phyloP scores from a whole-genome alignment of 2,329 filamentous ascomycete species.

The Sclerotinia glacialis region DNA sequence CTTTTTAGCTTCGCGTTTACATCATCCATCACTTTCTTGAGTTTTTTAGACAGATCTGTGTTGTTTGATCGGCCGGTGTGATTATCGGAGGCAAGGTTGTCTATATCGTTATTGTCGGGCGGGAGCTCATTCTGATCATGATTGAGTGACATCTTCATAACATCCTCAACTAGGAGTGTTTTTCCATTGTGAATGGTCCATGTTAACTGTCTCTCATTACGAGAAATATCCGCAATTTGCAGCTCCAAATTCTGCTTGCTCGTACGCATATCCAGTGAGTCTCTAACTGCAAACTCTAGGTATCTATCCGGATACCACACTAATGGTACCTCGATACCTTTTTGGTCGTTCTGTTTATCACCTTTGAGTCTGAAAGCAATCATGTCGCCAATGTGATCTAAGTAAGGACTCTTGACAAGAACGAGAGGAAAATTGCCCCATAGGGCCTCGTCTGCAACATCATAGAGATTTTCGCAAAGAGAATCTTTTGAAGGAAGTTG shows the following conservation, averaged over 20 bases:
- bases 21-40: slow-evolving; percentile 35
- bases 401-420: slow-evolving; percentile 33
- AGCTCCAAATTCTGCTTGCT: slow-evolving; percentile 30
- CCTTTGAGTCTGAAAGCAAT: slow-evolving; percentile 47
- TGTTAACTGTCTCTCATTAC: slow-evolving; percentile 27
- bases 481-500: slow-evolving; percentile 32
- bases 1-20: slow-evolving; percentile 39
- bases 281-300: slow-evolving; percentile 45
- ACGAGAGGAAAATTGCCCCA: slow-evolving; percentile 33
- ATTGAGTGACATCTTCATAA: slow-evolving; percentile 35
- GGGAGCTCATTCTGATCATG: slow-evolving; percentile 32
- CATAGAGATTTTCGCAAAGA: slow-evolving; percentile 36
- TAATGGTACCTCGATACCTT: slow-evolving; percentile 50
- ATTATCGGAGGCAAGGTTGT: background rate
- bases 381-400: slow-evolving; percentile 47
- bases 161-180: slow-evolving; percentile 36
- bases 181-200: slow-evolving; percentile 27
- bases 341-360: slow-evolving; percentile 41
- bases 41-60: slow-evolving; percentile 31
- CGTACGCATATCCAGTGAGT: slow-evolving; percentile 46
- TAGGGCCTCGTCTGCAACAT: slow-evolving; percentile 38
- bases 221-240: slow-evolving; percentile 13
- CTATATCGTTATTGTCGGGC: background rate
- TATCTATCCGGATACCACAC: slow-evolving; percentile 56
- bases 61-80: slow-evolving; percentile 24